Percentiles rank a stretch among this genome's conserved stretches.
Conservation (phyloP, 2,329 filamentous ascomycete species). For the Alternaria metachromatica region DNA sequence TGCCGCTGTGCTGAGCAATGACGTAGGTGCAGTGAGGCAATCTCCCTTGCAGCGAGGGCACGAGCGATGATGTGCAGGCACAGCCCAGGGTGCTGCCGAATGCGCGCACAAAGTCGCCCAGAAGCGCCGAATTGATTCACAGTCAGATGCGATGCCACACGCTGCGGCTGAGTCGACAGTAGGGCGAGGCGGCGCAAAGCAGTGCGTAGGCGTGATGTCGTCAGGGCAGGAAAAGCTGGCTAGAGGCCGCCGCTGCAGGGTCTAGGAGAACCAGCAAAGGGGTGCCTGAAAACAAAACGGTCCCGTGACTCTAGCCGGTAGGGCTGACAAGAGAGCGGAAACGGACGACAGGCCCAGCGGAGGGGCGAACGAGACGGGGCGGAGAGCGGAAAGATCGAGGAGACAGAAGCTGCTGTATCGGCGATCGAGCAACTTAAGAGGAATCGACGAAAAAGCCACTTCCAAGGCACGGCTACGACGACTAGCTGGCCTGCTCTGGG, state of each 20-base stretch:
- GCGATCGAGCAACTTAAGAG: constrained; percentile 16
- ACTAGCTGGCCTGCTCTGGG: constrained; percentile 6
- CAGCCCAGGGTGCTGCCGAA: constrained; percentile 1
- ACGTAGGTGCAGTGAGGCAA: constrained; percentile 11
- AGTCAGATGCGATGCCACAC: not conserved
- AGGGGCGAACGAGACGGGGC: constrained; percentile 4
- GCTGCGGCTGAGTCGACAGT: not conserved
- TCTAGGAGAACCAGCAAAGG: constrained; percentile 3
- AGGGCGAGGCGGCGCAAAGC: not conserved
- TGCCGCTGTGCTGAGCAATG: constrained; percentile 11
- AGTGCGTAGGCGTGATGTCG: not conserved
- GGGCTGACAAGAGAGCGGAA: constrained; percentile 10
- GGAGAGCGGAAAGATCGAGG: constrained; percentile 3
- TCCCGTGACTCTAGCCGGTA: constrained; percentile 12
- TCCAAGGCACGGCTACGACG: constrained; percentile 12
- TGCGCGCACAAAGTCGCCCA: not conserved
- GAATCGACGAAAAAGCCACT: constrained; percentile 7
- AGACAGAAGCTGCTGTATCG: not conserved
- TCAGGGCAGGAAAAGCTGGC: constrained; percentile 4
- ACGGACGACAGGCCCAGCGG: constrained; percentile 4
- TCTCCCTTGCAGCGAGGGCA: not conserved
- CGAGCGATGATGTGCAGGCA: constrained; percentile 11
- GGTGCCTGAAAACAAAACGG: not conserved
- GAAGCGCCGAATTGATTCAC: not conserved
- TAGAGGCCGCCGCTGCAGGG: constrained; percentile 7